Percentiles rank a stretch among this genome's conserved stretches.
phyloP scores from a whole-genome alignment of 345 rosid species.

The Eucalyptus tenuipes region DNA sequence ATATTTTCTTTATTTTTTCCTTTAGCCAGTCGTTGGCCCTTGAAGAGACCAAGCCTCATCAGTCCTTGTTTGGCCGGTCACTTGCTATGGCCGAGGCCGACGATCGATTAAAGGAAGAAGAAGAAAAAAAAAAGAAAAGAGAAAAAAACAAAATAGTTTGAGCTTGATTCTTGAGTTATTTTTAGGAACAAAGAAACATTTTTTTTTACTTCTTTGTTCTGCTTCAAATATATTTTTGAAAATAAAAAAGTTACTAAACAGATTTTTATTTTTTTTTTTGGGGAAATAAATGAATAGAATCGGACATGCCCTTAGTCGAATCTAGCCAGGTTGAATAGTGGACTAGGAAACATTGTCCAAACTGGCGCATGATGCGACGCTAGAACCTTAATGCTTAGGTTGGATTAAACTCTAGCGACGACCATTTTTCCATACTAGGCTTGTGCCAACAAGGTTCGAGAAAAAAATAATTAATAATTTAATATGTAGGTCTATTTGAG shows the following conservation, averaged over 20 bases:
- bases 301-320: fast-evolving
- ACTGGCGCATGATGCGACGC: neutral
- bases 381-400: neutral
- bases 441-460: neutral
- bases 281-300: too few relatives aligned
- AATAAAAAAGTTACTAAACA: fast-evolving
- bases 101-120: fast-evolving
- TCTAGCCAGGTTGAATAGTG: neutral
- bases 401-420: neutral
- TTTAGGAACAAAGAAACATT: too few relatives aligned
- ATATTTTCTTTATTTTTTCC: too few relatives aligned
- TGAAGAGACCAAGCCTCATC: fast-evolving
- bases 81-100: fast-evolving
- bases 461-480: neutral
- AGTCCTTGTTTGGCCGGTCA: too few relatives aligned
- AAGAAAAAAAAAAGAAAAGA: fast-evolving
- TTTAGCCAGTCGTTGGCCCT: too few relatives aligned
- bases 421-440: neutral
- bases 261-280: fast-evolving
- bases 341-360: neutral
- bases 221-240: fast-evolving
- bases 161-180: too few relatives aligned
- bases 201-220: too few relatives aligned
- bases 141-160: too few relatives aligned
- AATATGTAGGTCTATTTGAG: neutral